These are phyloP conservation scores for Chrysoporthe austroafricana DNA, from an alignment of 2,329 filamentous ascomycete species.

Conservation along the genomic window DNA sequence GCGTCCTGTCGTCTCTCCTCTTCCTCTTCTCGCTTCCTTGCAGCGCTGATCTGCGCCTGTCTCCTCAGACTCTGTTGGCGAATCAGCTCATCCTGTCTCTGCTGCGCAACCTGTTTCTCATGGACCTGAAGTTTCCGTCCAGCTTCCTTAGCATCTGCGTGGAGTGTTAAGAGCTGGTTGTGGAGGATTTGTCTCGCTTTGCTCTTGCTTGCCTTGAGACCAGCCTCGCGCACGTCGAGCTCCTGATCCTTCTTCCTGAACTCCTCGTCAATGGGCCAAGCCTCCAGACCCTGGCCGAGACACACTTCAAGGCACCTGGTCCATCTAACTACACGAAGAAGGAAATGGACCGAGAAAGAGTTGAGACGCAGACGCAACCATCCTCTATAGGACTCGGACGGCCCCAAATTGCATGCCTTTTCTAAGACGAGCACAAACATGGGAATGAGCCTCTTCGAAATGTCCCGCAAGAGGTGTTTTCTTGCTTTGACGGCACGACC, in stretches of 20 bases:
- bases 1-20: not conserved
- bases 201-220: not conserved
- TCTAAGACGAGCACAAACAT: constrained; percentile 24
- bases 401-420: constrained; percentile 12
- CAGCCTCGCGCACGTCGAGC: not conserved
- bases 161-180: constrained; percentile 14
- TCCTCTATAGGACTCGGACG: not conserved
- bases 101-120: not conserved
- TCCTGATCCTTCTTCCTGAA: not conserved
- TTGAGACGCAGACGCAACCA: constrained; percentile 8
- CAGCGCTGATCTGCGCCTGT: not conserved
- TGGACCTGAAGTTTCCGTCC: not conserved
- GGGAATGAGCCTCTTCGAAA: constrained; percentile 21
- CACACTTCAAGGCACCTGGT: constrained; percentile 13
- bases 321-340: constrained; percentile 21
- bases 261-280: constrained; percentile 18
- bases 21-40: constrained; percentile 10
- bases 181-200: constrained; percentile 8
- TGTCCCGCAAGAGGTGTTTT: constrained; percentile 10
- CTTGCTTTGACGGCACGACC: not conserved
- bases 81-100: not conserved
- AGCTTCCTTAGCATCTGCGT: constrained; percentile 1
- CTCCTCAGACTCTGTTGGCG: not conserved
- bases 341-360: constrained; percentile 24
- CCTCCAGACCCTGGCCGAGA: constrained; percentile 9